Evolutionary conservation across 345 rosid genomes (phyloP).

Genomic region (Eutrema yunnanense): DNA sequence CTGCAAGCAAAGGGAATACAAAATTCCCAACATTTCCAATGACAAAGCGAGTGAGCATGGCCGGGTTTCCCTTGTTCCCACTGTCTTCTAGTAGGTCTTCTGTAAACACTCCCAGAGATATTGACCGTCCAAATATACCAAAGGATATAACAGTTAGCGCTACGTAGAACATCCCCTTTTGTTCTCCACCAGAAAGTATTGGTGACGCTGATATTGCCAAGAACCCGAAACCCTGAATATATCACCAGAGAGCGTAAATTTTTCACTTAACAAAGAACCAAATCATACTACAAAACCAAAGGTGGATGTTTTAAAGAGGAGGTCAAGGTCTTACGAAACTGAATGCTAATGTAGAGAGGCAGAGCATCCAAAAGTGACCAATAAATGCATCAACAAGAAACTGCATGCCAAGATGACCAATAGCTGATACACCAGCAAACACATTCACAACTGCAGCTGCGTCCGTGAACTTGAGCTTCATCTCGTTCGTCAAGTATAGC

Average conservation of each 20-base stretch:
- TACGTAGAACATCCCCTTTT: slow-evolving; percentile 9
- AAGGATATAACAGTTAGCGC: slow-evolving; percentile 16
- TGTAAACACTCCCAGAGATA: slow-evolving; percentile 27
- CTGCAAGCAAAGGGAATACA: slow-evolving; percentile 21
- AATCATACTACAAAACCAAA: neutral
- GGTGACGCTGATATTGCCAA: slow-evolving; percentile 26
- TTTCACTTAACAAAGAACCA: neutral
- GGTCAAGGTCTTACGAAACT: slow-evolving; percentile 9
- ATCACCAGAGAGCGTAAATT: neutral
- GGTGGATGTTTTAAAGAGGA: no score
- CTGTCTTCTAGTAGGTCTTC: slow-evolving; percentile 21
- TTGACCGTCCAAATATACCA: slow-evolving; percentile 27
- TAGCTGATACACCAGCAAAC: slow-evolving; percentile 28
- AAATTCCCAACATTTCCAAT: slow-evolving; percentile 26
- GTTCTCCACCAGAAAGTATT: neutral
- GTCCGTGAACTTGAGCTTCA: slow-evolving; percentile 25
- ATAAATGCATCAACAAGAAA: slow-evolving; percentile 25
- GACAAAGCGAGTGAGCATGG: slow-evolving; percentile 19
- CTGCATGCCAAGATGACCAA: slow-evolving; percentile 27
- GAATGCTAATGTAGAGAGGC: slow-evolving; percentile 25
- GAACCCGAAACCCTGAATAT: slow-evolving; percentile 26
- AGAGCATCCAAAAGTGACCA: slow-evolving; percentile 32
- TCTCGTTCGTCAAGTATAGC: slow-evolving; percentile 26
- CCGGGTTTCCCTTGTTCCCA: slow-evolving; percentile 13
- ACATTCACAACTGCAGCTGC: slow-evolving; percentile 26